Percentiles rank a stretch among this genome's conserved stretches.
Conservation (phyloP, 2,329 filamentous ascomycete genomes). For the Macrophomina pseudophaseolina region DNA sequence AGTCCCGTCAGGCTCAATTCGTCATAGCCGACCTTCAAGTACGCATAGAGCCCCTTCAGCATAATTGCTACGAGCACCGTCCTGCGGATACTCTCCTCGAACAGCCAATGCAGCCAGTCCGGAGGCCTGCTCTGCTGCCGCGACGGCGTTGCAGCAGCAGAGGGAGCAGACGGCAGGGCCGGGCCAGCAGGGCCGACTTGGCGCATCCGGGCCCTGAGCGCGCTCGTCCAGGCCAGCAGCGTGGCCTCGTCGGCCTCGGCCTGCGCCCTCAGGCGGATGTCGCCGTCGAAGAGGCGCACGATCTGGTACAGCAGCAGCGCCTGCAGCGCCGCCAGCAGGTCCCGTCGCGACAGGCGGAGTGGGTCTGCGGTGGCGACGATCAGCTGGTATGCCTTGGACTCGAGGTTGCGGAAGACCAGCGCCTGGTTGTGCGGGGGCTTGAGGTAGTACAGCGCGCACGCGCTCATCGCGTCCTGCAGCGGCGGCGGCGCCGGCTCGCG, state of each 20-base stretch:
- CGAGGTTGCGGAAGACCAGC: constrained; percentile 29
- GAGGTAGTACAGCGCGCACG: constrained; percentile 30
- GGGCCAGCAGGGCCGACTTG: background rate
- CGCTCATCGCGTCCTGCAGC: constrained; percentile 31
- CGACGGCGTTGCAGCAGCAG: constrained; percentile 10
- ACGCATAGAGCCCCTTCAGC: constrained; percentile 36
- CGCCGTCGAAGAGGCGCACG: constrained; percentile 37
- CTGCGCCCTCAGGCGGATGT: constrained; percentile 32
- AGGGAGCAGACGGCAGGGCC: background rate
- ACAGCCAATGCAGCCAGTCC: constrained; percentile 22
- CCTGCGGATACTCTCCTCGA: no score
- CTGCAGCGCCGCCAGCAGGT: constrained; percentile 32
- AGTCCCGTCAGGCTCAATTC: constrained; percentile 10
- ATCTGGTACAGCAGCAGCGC: constrained; percentile 36
- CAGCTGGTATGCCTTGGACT: constrained; percentile 28
- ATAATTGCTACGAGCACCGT: constrained; percentile 40
- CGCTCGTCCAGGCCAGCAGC: constrained; percentile 33
- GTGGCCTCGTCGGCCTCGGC: constrained; percentile 34
- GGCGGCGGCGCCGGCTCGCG: constrained; percentile 12
- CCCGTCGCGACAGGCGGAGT: constrained; percentile 12
- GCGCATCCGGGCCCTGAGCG: constrained; percentile 27
- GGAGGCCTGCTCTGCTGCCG: background rate
- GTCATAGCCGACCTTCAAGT: constrained; percentile 30
- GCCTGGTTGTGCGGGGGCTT: constrained; percentile 27
- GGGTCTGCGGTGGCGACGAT: constrained; percentile 27